Evolutionary conservation across 1,284 basidiomycete species (phyloP), one percentile per base, ranked within the genome.

Genomic region (Ganoderma meredithae): DNA sequence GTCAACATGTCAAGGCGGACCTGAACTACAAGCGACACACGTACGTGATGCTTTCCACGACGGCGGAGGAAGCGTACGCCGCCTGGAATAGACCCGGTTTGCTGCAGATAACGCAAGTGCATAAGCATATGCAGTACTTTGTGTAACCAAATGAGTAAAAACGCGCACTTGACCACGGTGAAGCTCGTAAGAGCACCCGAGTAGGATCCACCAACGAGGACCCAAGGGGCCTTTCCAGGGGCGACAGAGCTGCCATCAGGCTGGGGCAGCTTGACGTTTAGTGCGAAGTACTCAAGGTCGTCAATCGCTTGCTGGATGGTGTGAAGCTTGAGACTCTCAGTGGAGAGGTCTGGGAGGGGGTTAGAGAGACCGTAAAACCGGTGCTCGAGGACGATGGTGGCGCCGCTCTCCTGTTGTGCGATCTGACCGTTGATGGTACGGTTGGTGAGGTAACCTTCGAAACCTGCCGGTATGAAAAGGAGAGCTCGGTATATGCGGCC

Each of bases 291-390:
- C 49, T 83, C 88, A 36, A 92, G 78, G 74, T 93, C 91, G 64
- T 92, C 87, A 63, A 91, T 86, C 22, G 89, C 88, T 79, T 93
- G 92, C 74, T 92, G 86, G 60, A 93, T 84, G 2, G 89, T 92
- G 75, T 89, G 88, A 15, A 87, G 74, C 62, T 81, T 78, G 61
- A 93, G 80, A 73, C 86, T 90, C 69, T 84, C 78, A 13, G 86
- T 85, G n/a, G 83, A 85, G 22, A 93, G 83, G 77, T 92, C 83
- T 36, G 85, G 81, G 66, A 84, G 85, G 2, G 91, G 92, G 74
- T 86, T 87, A 27, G 85, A 87, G 41, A 80, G 74, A 7, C 86
- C 86, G 66, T 84, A 87, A 79, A 81, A 88, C 10, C 86, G 83
- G 71, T 88, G 86, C 70, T 86, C 86, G 80, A 93, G 53, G 78